phyloP scores from a whole-genome alignment of 148 eudicot species.

The Mesembryanthemum crystallinum region DNA sequence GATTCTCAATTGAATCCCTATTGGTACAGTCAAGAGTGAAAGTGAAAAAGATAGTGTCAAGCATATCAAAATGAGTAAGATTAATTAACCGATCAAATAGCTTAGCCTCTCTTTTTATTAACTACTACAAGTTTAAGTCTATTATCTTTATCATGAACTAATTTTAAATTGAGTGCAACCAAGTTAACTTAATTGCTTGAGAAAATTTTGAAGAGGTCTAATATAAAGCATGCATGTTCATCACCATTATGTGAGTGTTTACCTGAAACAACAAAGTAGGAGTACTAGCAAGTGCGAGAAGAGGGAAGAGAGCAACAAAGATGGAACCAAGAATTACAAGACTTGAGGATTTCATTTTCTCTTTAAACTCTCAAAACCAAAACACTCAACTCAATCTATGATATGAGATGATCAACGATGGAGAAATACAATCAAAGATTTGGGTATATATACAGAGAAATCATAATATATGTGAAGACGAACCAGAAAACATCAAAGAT shows the following conservation, averaged over 20 bases:
- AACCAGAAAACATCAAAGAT: background rate
- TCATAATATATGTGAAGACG: background rate
- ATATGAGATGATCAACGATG: background rate
- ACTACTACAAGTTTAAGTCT: no score
- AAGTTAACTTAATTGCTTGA: background rate
- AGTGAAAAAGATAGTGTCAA: background rate
- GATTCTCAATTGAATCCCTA: background rate
- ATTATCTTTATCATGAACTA: background rate
- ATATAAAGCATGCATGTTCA: background rate
- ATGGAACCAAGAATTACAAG: background rate
- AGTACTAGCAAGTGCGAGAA: constrained; percentile 1
- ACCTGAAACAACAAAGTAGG: constrained; percentile 22
- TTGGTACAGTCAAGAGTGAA: background rate
- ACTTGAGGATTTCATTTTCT: background rate
- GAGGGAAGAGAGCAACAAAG: background rate
- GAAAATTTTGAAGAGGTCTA: background rate
- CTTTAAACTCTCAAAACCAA: background rate
- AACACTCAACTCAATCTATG: background rate
- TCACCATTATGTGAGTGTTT: background rate
- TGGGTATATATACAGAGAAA: background rate
- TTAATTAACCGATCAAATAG: background rate
- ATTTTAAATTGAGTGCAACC: background rate
- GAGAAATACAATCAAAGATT: background rate
- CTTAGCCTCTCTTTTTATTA: background rate
- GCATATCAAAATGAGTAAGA: background rate